A percentile compares a stretch with the other conserved stretches of the same genome.
Evolutionary conservation across 1,284 basidiomycete species (phyloP).

Genomic region (Phellopilus nigrolimitatus): DNA sequence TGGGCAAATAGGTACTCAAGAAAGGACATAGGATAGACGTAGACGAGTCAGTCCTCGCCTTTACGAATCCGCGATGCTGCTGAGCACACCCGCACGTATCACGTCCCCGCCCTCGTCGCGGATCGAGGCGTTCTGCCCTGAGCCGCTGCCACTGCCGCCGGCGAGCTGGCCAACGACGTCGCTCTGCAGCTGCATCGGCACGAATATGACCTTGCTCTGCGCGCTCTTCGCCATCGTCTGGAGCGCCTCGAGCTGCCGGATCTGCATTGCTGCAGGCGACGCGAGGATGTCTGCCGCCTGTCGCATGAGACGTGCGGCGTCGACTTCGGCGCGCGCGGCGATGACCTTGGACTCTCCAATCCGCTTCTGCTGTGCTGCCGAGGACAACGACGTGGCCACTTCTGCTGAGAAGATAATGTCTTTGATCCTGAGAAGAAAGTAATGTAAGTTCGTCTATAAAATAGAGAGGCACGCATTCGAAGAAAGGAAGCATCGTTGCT

Average conservation of each 20-base stretch:
- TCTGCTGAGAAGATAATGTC: conserved; percentile 92
- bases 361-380: conserved; percentile 91
- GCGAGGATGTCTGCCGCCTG: conserved; percentile 91
- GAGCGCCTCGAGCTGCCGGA: conserved; percentile 89
- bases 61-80: conserved; percentile 37
- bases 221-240: conserved; percentile 69
- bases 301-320: conserved; percentile 90
- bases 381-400: conserved; percentile 87
- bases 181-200: conserved; percentile 86
- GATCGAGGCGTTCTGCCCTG: conserved; percentile 27
- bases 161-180: conserved; percentile 55
- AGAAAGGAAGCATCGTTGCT: neutral
- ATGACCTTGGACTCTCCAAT: conserved; percentile 96
- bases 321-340: conserved; percentile 93
- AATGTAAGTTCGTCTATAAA: neutral
- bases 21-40: conserved; percentile 1
- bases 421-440: conserved; percentile 48
- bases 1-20: too few relatives aligned
- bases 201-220: conserved; percentile 86
- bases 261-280: conserved; percentile 94
- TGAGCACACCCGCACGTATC: conserved; percentile 50
- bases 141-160: conserved; percentile 33
- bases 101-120: conserved; percentile 41
- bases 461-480: neutral
- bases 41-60: neutral